Evolutionary conservation across 2,329 filamentous ascomycete genomes (phyloP), one percentile per base, ranked within the genome.

Genomic region (Scortechinia acanthostroma): DNA sequence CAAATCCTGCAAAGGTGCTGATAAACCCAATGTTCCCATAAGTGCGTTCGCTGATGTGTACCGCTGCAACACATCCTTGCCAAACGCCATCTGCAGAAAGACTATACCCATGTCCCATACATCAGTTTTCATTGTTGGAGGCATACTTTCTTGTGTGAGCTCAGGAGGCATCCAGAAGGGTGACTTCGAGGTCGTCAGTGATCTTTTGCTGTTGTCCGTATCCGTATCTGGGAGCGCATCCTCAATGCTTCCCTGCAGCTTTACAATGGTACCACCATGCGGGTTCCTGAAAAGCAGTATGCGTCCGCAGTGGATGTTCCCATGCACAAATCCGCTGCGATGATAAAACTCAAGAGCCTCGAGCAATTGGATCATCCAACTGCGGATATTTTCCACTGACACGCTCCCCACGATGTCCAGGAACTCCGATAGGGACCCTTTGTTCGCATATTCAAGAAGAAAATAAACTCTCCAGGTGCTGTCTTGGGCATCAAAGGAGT

Each of bases 81-180:
- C 81, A 52, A 83, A 76, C 1, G 78, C 66, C 78, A 85, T 83
- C 55, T 86, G 80, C 6, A 83, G 57, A 46, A 83, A 71, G 3
- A 83, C 68, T n/a, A 83, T 70, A 10, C 80, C 81, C 40, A 86
- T 64, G 49, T 83, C 74, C 81, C 80, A 86, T 20, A 85, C 71
- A 57, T 85, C 81, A 2, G 77, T 74, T 54, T 82, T 82, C 47
- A 50, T 51, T 15, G 51, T 54, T 67, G 69, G 42, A 65, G 73
- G 10, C 17, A 19, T 55, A 60, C 65, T 5, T 58, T 64, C 45
- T 17, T 52, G 59, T 51, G 51, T 40, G 10, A 77, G 54, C 57
- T 81, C 77, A 3, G 77, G 71, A 17, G 77, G 68, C 19, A 69
- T 53, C 77, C 77, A 81, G 45, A 71, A 71, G 15, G 71, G 69